Conservation (phyloP, 768 basidiomycete species). For the Tephrocybe sp. region DNA sequence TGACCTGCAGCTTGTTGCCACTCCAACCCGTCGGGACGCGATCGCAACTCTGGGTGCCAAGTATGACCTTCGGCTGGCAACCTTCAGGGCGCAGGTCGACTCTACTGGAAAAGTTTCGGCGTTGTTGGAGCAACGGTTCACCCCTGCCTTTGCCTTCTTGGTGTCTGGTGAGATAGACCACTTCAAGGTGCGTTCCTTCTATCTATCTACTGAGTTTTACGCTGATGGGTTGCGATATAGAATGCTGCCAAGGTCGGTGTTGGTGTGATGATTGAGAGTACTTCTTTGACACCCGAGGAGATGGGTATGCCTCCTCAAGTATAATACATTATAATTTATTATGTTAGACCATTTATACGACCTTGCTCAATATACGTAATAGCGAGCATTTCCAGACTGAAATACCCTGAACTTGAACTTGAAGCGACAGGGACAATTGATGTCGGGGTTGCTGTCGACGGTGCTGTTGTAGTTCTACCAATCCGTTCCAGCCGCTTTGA, state of each 20-base stretch:
- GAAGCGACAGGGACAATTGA: no score
- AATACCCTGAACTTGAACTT: no score
- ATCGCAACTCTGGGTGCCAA: constrained; percentile 93
- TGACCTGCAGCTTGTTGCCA: constrained; percentile 80
- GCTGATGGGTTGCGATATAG: constrained; percentile 35
- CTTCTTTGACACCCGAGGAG: constrained; percentile 77
- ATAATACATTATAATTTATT: constrained; percentile 29
- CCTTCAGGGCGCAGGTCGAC: constrained; percentile 93
- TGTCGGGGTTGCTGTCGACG: not conserved
- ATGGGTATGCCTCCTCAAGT: constrained; percentile 64
- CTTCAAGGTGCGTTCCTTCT: constrained; percentile 69
- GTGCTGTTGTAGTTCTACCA: not conserved
- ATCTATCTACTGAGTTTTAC: constrained; percentile 3
- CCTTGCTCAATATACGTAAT: not conserved
- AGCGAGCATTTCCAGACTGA: not conserved
- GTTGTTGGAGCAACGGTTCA: constrained; percentile 92
- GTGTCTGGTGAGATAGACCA: constrained; percentile 98
- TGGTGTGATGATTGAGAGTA: constrained; percentile 96
- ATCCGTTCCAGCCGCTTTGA: constrained; percentile 12
- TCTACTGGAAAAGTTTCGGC: constrained; percentile 95
- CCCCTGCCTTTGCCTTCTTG: constrained; percentile 91
- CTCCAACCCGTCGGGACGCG: constrained; percentile 82
- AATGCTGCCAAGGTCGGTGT: constrained; percentile 93
- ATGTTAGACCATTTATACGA: constrained; percentile 1
- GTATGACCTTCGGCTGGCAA: constrained; percentile 91